A percentile compares a stretch with the other conserved stretches of the same genome.
These are phyloP conservation scores for Inonotus obliquus DNA, from an alignment of 1,284 basidiomycete genomes.

Conservation along the genomic window DNA sequence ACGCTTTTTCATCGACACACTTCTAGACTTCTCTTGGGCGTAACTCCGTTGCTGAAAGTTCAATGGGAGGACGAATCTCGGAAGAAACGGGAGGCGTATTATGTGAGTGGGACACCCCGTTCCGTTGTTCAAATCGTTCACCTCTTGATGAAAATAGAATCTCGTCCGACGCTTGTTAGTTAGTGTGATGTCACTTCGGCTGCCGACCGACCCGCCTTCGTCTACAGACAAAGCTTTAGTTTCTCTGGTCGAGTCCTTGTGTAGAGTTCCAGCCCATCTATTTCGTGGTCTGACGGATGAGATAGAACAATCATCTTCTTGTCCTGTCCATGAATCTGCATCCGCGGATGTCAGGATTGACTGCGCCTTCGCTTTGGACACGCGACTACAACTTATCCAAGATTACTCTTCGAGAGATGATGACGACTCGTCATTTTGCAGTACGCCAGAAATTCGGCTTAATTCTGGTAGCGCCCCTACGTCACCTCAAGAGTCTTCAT, in stretches of 20 bases:
- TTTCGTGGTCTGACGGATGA: constrained; percentile 48
- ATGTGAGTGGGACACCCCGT: constrained; percentile 41
- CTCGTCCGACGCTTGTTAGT: constrained; percentile 58
- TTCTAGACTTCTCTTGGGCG: constrained; percentile 57
- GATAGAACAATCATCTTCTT: constrained; percentile 40
- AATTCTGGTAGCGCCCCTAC: constrained; percentile 42
- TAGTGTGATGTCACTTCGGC: constrained; percentile 46
- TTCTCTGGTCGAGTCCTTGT: constrained; percentile 51
- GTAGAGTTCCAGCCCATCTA: constrained; percentile 48
- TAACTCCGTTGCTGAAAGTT: constrained; percentile 51
- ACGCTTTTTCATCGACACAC: constrained; percentile 5
- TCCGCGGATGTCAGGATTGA: constrained; percentile 43
- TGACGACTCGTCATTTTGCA: constrained; percentile 17
- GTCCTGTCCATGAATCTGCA: constrained; percentile 52
- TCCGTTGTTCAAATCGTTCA: neutral
- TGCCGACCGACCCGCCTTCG: constrained; percentile 39
- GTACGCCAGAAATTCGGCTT: constrained; percentile 46
- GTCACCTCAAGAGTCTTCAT: constrained; percentile 20
- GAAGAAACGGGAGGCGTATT: constrained; percentile 65
- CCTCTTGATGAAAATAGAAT: constrained; percentile 41
- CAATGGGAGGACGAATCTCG: constrained; percentile 52
- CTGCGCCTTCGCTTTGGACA: constrained; percentile 49
- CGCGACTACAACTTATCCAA: constrained; percentile 45
- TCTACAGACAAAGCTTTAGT: constrained; percentile 46
- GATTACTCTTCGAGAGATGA: constrained; percentile 24